Conservation (phyloP, 495 filamentous ascomycete species). For the Ramalina intermedia region DNA sequence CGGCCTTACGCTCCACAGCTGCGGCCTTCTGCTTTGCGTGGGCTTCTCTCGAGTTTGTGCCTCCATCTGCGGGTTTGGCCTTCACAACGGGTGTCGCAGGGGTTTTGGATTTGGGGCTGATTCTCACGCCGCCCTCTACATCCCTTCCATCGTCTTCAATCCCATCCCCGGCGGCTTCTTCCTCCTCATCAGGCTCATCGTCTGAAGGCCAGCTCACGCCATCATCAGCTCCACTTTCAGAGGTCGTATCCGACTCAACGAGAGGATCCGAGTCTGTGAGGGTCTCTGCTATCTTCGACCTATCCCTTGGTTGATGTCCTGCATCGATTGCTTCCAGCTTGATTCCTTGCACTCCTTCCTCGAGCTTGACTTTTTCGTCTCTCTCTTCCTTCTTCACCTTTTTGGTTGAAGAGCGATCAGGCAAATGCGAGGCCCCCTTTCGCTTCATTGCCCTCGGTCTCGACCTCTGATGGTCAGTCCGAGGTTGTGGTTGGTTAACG, state of each 20-base stretch:
- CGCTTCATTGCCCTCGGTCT: too few species aligned
- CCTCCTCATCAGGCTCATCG: conserved; percentile 23
- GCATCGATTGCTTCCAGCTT: background rate
- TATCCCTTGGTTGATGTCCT: background rate
- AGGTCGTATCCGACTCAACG: conserved; percentile 16
- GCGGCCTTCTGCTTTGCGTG: conserved; percentile 87
- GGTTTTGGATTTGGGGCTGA: background rate
- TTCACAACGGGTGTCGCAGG: background rate
- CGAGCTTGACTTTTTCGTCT: too few species aligned
- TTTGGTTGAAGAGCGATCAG: too few species aligned
- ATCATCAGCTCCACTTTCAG: conserved; percentile 14
- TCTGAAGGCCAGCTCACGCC: conserved; percentile 17
- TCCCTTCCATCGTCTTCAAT: conserved; percentile 7
- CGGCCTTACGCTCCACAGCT: conserved; percentile 73
- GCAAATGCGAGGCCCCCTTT: too few species aligned
- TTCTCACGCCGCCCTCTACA: background rate
- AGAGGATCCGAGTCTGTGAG: conserved; percentile 17
- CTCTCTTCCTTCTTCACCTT: too few species aligned
- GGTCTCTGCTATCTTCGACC: conserved; percentile 5
- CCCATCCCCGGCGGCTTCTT: conserved; percentile 14
- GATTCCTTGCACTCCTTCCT: too few species aligned
- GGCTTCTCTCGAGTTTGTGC: conserved; percentile 54
- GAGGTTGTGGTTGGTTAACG: too few species aligned
- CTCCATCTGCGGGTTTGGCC: background rate
- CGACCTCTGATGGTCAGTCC: too few species aligned